A percentile compares a stretch with the other conserved stretches of the same genome.
Conservation (phyloP, 1,139 yeast genomes). For the Casaregolazyma suthepensis region DNA sequence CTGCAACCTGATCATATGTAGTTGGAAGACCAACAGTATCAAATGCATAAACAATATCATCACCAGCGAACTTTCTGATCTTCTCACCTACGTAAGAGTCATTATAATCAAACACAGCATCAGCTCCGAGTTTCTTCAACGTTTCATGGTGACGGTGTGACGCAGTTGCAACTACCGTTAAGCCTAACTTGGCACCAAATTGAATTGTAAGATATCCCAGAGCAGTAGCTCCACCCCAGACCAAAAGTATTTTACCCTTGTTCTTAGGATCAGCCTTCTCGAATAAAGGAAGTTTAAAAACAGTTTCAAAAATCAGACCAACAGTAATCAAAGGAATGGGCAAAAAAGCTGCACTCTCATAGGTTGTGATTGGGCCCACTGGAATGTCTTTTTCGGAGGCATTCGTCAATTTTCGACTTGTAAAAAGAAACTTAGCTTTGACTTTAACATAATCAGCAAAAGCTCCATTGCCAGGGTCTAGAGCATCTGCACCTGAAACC, state of each 20-base stretch:
- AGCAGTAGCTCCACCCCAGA: conserved; percentile 62
- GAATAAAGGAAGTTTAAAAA: conserved; percentile 14
- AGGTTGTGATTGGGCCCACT: conserved; percentile 40
- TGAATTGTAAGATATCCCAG: conserved; percentile 52
- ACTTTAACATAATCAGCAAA: conserved; percentile 49
- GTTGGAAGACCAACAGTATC: conserved; percentile 45
- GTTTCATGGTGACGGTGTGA: conserved; percentile 40
- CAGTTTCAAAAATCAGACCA: conserved; percentile 14
- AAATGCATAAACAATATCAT: conserved; percentile 44
- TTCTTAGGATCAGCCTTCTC: conserved; percentile 12
- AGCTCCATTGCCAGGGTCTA: conserved; percentile 43
- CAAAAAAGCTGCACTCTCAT: conserved; percentile 57
- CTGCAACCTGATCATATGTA: conserved; percentile 38
- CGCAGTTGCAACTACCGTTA: conserved; percentile 51
- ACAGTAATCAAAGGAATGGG: conserved; percentile 35
- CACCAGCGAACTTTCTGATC: conserved; percentile 39
- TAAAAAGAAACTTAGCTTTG: neutral
- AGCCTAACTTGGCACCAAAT: conserved; percentile 44
- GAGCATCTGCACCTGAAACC: conserved; percentile 44
- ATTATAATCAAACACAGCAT: conserved; percentile 51
- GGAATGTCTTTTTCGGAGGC: conserved; percentile 22
- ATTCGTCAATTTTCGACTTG: conserved; percentile 7
- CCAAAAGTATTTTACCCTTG: conserved; percentile 33
- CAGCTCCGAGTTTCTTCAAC: conserved; percentile 51
- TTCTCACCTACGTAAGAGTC: conserved; percentile 47